phyloP scores from a whole-genome alignment of 176 grass and related monocot genomes.

The Hyparrhenia diplandra region DNA sequence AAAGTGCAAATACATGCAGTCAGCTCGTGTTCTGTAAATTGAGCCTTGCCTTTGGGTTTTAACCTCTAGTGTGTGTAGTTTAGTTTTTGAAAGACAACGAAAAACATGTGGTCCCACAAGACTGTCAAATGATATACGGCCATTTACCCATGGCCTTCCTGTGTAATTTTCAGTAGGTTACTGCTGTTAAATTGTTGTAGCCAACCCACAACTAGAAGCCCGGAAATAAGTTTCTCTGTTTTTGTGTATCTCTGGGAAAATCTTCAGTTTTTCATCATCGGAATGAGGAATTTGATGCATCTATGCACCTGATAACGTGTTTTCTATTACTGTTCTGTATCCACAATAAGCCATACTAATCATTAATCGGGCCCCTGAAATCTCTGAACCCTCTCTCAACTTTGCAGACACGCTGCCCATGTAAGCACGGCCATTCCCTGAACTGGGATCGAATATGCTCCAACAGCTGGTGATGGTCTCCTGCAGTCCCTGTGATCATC shows the following conservation, averaged over 20 bases:
- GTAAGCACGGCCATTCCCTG: not conserved
- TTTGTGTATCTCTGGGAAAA: not conserved
- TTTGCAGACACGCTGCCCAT: not conserved
- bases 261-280: not conserved
- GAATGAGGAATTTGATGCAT: not conserved
- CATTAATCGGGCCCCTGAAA: not conserved
- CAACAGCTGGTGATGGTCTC: not conserved
- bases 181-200: not conserved
- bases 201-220: not conserved
- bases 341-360: not conserved
- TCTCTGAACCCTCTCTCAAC: not conserved
- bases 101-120: not conserved
- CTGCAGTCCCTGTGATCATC: not conserved
- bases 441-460: not conserved
- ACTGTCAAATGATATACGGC: not conserved
- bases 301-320: not conserved
- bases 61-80: not conserved
- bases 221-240: not conserved
- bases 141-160: not conserved
- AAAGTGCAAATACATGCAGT: not conserved
- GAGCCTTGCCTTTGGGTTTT: not conserved
- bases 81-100: not conserved
- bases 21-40: not conserved
- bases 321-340: not conserved
- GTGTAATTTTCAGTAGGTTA: not conserved